Conservation (phyloP, 1,284 basidiomycete species). For the Cutaneotrichosporon sp. region DNA sequence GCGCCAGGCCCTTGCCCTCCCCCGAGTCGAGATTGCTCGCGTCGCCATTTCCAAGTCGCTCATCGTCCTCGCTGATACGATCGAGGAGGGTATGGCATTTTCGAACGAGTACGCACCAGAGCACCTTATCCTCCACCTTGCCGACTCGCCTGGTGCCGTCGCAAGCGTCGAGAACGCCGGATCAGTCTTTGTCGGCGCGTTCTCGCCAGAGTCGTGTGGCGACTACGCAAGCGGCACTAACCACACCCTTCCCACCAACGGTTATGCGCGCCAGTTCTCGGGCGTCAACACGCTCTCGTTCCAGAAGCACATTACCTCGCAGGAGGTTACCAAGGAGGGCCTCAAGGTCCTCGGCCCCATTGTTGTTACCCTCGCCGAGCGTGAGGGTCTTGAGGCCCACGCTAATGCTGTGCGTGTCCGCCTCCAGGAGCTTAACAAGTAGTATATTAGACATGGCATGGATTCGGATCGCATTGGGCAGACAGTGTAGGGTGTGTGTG, state of each 20-base stretch:
- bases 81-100: constrained; percentile 79
- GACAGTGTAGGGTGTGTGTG: background rate
- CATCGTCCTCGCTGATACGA: constrained; percentile 69
- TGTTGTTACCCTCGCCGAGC: constrained; percentile 86
- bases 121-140: constrained; percentile 87
- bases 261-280: constrained; percentile 95
- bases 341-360: constrained; percentile 78
- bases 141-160: constrained; percentile 67
- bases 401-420: constrained; percentile 60
- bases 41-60: constrained; percentile 89
- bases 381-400: constrained; percentile 93
- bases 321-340: constrained; percentile 80
- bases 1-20: constrained; percentile 77
- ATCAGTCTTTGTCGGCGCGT: constrained; percentile 92
- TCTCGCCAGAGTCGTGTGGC: constrained; percentile 82
- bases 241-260: constrained; percentile 92
- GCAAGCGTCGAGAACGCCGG: constrained; percentile 81
- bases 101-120: constrained; percentile 98
- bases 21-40: constrained; percentile 85
- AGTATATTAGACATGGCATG: constrained; percentile 14
- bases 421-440: constrained; percentile 27
- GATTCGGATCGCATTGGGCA: background rate
- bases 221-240: constrained; percentile 99
- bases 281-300: constrained; percentile 97
- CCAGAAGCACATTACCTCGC: constrained; percentile 98